phyloP scores from a whole-genome alignment of 2,329 filamentous ascomycete genomes.

The Penicillium fuscoglaucum region DNA sequence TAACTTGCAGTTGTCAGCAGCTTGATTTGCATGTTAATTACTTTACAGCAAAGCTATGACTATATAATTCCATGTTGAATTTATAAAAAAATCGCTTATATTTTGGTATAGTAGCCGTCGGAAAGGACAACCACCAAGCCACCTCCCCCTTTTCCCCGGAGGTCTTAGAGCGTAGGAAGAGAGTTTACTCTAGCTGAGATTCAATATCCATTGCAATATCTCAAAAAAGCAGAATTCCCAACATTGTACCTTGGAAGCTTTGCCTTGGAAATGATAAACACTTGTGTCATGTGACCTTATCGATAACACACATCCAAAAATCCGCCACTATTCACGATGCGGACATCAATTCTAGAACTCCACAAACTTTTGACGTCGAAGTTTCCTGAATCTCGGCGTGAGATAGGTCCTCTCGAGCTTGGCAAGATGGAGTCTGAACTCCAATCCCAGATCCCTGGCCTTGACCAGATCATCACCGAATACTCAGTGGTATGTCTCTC shows the following conservation, averaged over 20 bases:
- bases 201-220: not conserved
- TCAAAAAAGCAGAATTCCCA: not conserved
- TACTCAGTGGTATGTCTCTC: slow-evolving; percentile 67
- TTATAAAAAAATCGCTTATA: not conserved
- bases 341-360: slow-evolving; percentile 10
- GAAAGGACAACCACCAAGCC: not conserved
- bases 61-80: not conserved
- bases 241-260: not conserved
- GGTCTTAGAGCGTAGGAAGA: too few species aligned
- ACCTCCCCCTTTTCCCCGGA: not conserved
- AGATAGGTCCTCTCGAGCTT: not conserved
- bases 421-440: slow-evolving; percentile 80
- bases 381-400: not conserved
- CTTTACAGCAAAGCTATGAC: not conserved
- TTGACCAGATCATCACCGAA: slow-evolving; percentile 85
- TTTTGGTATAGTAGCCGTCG: not conserved
- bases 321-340: slow-evolving; percentile 22
- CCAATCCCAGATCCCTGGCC: slow-evolving; percentile 76
- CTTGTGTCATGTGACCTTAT: slow-evolving; percentile 24
- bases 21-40: too few species aligned
- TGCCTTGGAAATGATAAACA: not conserved
- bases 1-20: not conserved
- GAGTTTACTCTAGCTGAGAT: not conserved
- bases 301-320: slow-evolving; percentile 27
- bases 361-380: not conserved